Conservation (phyloP, 2,329 filamentous ascomycete species). For the Dothidotthia symphoricarpi region DNA sequence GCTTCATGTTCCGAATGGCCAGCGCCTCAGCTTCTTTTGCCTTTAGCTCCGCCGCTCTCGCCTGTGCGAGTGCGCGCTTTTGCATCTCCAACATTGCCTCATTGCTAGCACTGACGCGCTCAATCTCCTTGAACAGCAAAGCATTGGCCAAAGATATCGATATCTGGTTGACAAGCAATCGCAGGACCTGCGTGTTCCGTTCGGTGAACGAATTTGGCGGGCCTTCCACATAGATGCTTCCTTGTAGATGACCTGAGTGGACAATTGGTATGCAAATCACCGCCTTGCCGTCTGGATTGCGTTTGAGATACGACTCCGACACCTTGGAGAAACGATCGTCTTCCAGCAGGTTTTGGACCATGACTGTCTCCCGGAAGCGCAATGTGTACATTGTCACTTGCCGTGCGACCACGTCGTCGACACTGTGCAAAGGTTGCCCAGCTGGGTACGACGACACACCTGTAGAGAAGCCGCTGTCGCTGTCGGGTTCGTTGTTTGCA, state of each 20-base stretch:
- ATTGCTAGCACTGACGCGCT: conserved; percentile 76
- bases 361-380: conserved; percentile 72
- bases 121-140: conserved; percentile 64
- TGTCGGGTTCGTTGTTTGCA: conserved; percentile 61
- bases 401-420: conserved; percentile 67
- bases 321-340: conserved; percentile 80
- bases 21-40: conserved; percentile 74
- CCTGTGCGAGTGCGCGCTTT: conserved; percentile 69
- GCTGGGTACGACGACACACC: conserved; percentile 66
- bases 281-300: conserved; percentile 68
- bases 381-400: conserved; percentile 76
- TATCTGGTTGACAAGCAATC: conserved; percentile 75
- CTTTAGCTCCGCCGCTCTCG: conserved; percentile 70
- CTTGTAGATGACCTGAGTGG: conserved; percentile 69
- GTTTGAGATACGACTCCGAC: conserved; percentile 64
- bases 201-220: conserved; percentile 75
- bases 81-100: conserved; percentile 75
- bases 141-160: conserved; percentile 64
- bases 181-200: conserved; percentile 55
- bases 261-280: conserved; percentile 79
- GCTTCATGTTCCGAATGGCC: conserved; percentile 73
- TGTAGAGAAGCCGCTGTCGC: conserved; percentile 15
- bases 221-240: conserved; percentile 76
- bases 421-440: conserved; percentile 61
- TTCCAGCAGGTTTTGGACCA: conserved; percentile 68